Percentiles rank a stretch among this genome's conserved stretches.
Evolutionary conservation across 2,329 filamentous ascomycete species (phyloP).

Genomic region (Aspergillus eucalypticola): DNA sequence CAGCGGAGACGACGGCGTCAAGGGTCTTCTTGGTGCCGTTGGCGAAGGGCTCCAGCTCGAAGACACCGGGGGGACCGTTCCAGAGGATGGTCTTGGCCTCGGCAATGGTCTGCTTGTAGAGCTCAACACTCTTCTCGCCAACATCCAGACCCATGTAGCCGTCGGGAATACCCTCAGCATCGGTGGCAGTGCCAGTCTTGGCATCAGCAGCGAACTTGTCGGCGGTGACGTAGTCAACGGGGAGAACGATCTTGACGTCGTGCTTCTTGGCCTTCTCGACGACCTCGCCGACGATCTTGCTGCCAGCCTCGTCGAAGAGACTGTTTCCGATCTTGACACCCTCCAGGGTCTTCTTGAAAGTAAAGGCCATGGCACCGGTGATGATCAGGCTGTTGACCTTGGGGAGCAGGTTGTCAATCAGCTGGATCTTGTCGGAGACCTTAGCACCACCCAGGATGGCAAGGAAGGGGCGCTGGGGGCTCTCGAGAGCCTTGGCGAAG

Average conservation of each 20-base stretch:
- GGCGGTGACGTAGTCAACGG: slow-evolving; percentile 91
- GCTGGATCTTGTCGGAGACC: slow-evolving; percentile 99
- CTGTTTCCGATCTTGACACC: slow-evolving; percentile 84
- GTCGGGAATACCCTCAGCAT: slow-evolving; percentile 86
- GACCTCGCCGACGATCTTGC: slow-evolving; percentile 84
- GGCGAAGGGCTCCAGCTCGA: slow-evolving; percentile 94
- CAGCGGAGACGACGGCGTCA: slow-evolving; percentile 80
- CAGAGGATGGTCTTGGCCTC: slow-evolving; percentile 95
- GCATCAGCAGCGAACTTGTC: slow-evolving; percentile 92
- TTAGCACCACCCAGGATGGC: slow-evolving; percentile 98
- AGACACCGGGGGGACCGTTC: slow-evolving; percentile 97
- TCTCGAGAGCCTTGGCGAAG: slow-evolving; percentile 95
- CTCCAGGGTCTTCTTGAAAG: slow-evolving; percentile 99
- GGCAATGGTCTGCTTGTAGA: slow-evolving; percentile 83
- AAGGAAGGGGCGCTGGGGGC: slow-evolving; percentile 90
- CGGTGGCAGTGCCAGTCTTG: slow-evolving; percentile 75
- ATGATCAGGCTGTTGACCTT: slow-evolving; percentile 97
- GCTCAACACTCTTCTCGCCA: slow-evolving; percentile 81
- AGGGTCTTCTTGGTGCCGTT: slow-evolving; percentile 89
- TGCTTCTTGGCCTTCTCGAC: slow-evolving; percentile 96
- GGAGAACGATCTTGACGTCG: slow-evolving; percentile 91
- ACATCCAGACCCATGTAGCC: slow-evolving; percentile 98
- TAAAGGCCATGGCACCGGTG: slow-evolving; percentile 98
- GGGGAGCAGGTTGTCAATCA: slow-evolving; percentile 97
- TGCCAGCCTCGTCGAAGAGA: slow-evolving; percentile 89